These are phyloP conservation scores for Gyromitra esculenta DNA, from an alignment of 2,329 filamentous ascomycete genomes.

Conservation along the genomic window DNA sequence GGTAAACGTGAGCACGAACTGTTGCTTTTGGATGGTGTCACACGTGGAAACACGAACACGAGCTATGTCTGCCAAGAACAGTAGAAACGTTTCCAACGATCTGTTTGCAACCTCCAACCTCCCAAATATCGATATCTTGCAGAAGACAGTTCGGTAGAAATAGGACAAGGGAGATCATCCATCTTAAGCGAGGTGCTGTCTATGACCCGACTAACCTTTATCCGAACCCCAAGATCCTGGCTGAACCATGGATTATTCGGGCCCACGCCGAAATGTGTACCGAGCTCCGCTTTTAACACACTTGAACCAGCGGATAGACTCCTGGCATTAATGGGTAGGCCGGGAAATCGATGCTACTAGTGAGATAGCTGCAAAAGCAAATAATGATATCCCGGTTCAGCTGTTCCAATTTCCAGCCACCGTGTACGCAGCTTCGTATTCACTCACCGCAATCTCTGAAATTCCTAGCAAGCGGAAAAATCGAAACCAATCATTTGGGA, in stretches of 20 bases:
- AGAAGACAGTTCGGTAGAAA: not conserved
- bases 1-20: constrained; percentile 1
- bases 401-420: not conserved
- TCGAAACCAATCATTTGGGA: not conserved
- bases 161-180: constrained; percentile 10
- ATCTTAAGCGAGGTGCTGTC: constrained; percentile 1
- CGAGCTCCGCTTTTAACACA: constrained; percentile 12
- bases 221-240: constrained; percentile 1
- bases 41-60: not conserved
- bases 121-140: not conserved
- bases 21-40: constrained; percentile 6
- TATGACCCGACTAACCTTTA: constrained; percentile 4
- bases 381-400: constrained; percentile 6
- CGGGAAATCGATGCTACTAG: not conserved
- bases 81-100: not conserved
- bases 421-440: not conserved
- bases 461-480: not conserved
- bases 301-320: not conserved
- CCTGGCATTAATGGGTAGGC: not conserved
- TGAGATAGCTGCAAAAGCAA: not conserved
- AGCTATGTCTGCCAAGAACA: not conserved
- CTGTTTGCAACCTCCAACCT: not conserved
- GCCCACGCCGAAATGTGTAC: constrained; percentile 30
- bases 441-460: not conserved
- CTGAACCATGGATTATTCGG: constrained; percentile 19